Conservation (phyloP, 2,329 filamentous ascomycete genomes). For the Purpureocillium lavendulum region DNA sequence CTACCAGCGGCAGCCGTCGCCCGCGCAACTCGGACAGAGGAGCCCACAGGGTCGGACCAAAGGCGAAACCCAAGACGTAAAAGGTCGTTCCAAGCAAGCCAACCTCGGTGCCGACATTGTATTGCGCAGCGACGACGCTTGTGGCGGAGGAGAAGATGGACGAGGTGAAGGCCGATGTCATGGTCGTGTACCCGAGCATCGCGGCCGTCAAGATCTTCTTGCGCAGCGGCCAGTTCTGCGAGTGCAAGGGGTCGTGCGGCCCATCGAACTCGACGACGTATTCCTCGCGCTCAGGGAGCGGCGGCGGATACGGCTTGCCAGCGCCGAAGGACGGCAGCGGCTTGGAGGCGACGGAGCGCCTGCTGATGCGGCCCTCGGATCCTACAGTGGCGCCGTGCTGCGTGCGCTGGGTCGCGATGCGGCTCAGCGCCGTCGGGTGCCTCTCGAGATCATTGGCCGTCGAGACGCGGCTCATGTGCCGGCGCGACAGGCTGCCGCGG, state of each 20-base stretch:
- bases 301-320: constrained; percentile 67
- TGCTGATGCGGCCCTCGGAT: constrained; percentile 25
- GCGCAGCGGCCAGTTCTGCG: constrained; percentile 75
- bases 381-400: constrained; percentile 71
- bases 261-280: constrained; percentile 85
- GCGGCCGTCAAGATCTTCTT: constrained; percentile 67
- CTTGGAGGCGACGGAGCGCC: constrained; percentile 39
- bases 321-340: constrained; percentile 63
- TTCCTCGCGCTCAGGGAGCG: constrained; percentile 60
- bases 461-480: constrained; percentile 50
- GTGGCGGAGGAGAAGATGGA: constrained; percentile 68
- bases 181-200: constrained; percentile 66
- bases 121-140: constrained; percentile 44
- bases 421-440: constrained; percentile 59
- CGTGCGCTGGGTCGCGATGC: constrained; percentile 62
- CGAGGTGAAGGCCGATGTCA: constrained; percentile 64
- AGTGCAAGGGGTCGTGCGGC: constrained; percentile 72
- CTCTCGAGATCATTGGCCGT: constrained; percentile 62
- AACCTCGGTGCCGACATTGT: constrained; percentile 52
- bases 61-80: constrained; percentile 64
- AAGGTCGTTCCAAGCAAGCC: constrained; percentile 58
- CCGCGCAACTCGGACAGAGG: constrained; percentile 66
- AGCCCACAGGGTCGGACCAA: constrained; percentile 64
- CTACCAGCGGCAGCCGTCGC: constrained; percentile 51
- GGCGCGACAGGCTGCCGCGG: constrained; percentile 19